Base-by-base conservation (phyloP, 2,329 filamentous ascomycete species). In the Colletotrichum cereale region DNA sequence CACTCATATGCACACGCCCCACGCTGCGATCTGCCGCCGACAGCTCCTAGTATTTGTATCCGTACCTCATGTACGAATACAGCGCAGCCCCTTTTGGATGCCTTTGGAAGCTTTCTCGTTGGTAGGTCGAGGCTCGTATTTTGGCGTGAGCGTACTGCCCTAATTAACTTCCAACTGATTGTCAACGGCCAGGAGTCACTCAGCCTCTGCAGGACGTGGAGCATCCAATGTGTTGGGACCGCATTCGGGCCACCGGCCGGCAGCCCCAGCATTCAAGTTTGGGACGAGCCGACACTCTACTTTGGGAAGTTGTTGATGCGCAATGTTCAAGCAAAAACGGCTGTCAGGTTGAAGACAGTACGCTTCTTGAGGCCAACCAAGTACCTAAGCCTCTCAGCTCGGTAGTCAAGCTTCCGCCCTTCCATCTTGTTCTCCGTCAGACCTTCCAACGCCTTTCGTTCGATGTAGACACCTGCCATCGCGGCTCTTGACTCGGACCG, bases 11-110 rank as follows among this genome's bases (percentile, higher is more conserved):
- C 64, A 60, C 70, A 72, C 66, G 42, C 67, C 67, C 70, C 62
- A 71, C 40, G 61, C 67, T 67, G 66, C 61, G 40, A 66, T 66
- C 56, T 71, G 65, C 67, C 48, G 64, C 58, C 65, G 69, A 63
- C 58, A 52, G 58, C 65, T 68, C n/a, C 52, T 8, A 11, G 21
- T 3, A 42, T n/a, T n/a, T n/a, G n/a, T n/a, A n/a, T n/a, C n/a
- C 2, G 16, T n/a, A 44, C 42, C 8, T n/a, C 18, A 4, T 44
- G 21, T 47, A 47, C 44, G 42, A n/a, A 44, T 56, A 62, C 68
- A 26, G 26, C 57, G 48, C 57, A 36, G 34, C 40, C 48, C 42
- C 48, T 34, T 71, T 50, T 12, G 52, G 47, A 34, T 48, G 57
- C 56, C 24, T 63, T 47, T 29, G 48, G 14, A 18, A 16, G 53